These are phyloP conservation scores for Xylariaceae sp. DNA, from an alignment of 2,329 filamentous ascomycete genomes.

Conservation along the genomic window DNA sequence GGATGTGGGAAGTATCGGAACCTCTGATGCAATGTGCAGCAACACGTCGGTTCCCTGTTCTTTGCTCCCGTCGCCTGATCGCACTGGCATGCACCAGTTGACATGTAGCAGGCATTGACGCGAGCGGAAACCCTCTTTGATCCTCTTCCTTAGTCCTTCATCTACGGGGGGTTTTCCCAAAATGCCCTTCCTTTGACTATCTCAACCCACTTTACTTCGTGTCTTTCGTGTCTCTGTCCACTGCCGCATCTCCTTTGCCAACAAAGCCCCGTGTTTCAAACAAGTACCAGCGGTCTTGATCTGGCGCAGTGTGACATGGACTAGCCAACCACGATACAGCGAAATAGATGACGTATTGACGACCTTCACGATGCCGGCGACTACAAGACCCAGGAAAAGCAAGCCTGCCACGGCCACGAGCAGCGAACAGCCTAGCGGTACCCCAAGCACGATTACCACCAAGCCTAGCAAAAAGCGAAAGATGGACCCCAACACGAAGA, in stretches of 20 bases:
- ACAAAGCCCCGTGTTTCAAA: conserved; percentile 26
- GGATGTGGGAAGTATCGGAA: neutral
- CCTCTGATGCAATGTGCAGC: conserved; percentile 12
- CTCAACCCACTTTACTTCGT: conserved; percentile 15
- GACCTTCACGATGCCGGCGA: conserved; percentile 22
- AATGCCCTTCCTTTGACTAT: conserved; percentile 28
- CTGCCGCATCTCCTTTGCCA: conserved; percentile 8
- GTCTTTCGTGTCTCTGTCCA: conserved; percentile 13
- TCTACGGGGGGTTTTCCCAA: conserved; percentile 11
- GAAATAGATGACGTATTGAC: conserved; percentile 10
- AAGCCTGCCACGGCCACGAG: conserved; percentile 5
- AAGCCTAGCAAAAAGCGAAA: conserved; percentile 44
- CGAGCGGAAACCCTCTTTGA: conserved; percentile 27
- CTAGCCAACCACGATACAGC: conserved; percentile 9
- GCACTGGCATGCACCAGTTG: conserved; percentile 16
- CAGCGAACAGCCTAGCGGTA: conserved; percentile 7
- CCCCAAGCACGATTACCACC: conserved; percentile 11
- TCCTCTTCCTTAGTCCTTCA: conserved; percentile 11
- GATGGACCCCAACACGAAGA: conserved; percentile 42
- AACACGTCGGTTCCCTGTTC: conserved; percentile 11
- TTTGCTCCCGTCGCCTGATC: conserved; percentile 18
- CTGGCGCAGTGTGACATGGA: conserved; percentile 23
- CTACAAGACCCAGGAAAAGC: conserved; percentile 16
- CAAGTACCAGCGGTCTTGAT: conserved; percentile 19
- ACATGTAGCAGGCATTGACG: conserved; percentile 17